A percentile compares a stretch with the other conserved stretches of the same genome.
phyloP scores from a whole-genome alignment of 2,329 filamentous ascomycete genomes.

The Fusarium compactum region DNA sequence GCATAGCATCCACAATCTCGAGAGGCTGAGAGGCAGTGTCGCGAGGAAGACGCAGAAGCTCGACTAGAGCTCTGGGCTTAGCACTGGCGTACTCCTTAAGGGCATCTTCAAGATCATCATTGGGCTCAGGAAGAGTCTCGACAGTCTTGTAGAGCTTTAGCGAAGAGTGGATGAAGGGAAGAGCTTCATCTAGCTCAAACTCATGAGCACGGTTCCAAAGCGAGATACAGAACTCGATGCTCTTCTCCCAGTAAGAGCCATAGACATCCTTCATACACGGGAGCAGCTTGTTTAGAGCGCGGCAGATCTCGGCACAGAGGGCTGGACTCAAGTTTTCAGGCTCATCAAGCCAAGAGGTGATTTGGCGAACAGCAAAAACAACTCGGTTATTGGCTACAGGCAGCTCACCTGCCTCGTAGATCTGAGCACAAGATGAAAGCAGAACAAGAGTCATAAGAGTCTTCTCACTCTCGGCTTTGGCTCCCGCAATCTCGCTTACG shows the following conservation, averaged over 20 bases:
- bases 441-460: conserved; percentile 64
- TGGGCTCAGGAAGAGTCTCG: conserved; percentile 75
- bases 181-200: conserved; percentile 58
- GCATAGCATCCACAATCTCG: conserved; percentile 78
- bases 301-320: conserved; percentile 64
- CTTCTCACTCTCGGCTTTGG: conserved; percentile 57
- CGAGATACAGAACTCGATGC: conserved; percentile 68
- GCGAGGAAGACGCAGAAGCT: conserved; percentile 69
- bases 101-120: conserved; percentile 86
- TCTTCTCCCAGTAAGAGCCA: conserved; percentile 84
- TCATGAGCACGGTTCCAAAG: conserved; percentile 66
- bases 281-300: conserved; percentile 71
- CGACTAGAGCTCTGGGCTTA: conserved; percentile 70
- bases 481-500: conserved; percentile 69
- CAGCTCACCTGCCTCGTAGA: conserved; percentile 65
- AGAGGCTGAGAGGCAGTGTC: conserved; percentile 70
- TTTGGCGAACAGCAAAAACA: conserved; percentile 84
- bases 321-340: conserved; percentile 58
- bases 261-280: conserved; percentile 85
- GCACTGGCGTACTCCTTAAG: conserved; percentile 70
- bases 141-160: conserved; percentile 77
- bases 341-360: conserved; percentile 77
- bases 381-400: conserved; percentile 75
- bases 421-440: conserved; percentile 63
- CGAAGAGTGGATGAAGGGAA: conserved; percentile 77